phyloP scores from a whole-genome alignment of 2,329 filamentous ascomycete genomes.

The Huntiella abstrusa region DNA sequence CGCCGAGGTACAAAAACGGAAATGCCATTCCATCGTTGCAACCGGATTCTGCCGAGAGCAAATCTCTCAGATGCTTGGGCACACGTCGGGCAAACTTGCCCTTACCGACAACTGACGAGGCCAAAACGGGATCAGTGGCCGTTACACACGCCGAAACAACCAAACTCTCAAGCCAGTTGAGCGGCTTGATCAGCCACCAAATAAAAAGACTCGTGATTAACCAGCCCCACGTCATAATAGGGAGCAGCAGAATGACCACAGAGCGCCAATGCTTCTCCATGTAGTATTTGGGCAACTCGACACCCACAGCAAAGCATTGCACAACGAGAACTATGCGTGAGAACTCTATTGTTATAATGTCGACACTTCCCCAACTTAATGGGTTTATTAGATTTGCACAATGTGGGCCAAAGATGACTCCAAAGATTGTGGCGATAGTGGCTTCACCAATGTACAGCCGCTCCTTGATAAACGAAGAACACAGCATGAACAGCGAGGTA shows the following conservation, averaged over 20 bases:
- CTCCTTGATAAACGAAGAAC: conserved; percentile 95
- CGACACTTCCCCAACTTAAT: conserved; percentile 57
- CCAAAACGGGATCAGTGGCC: conserved; percentile 88
- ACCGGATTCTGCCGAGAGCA: conserved; percentile 88
- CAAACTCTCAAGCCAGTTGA: conserved; percentile 81
- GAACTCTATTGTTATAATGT: conserved; percentile 77
- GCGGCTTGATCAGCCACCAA: conserved; percentile 66
- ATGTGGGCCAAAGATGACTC: conserved; percentile 76
- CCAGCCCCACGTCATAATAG: conserved; percentile 97
- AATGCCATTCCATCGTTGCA: conserved; percentile 99
- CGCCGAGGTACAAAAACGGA: conserved; percentile 81
- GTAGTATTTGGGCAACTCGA: conserved; percentile 81
- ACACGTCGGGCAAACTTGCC: conserved; percentile 97
- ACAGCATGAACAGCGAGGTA: conserved; percentile 95
- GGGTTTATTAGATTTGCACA: conserved; percentile 67
- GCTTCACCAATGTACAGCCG: conserved; percentile 97
- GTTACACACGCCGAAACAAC: conserved; percentile 84
- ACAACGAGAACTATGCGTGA: conserved; percentile 78
- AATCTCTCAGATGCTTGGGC: conserved; percentile 87
- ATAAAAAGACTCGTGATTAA: conserved; percentile 81
- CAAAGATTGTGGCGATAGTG: conserved; percentile 75
- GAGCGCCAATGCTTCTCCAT: conserved; percentile 98
- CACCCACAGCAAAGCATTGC: conserved; percentile 80
- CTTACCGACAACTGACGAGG: conserved; percentile 94
- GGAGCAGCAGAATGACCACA: conserved; percentile 69